Percentiles rank a stretch among this genome's conserved stretches.
phyloP scores from a whole-genome alignment of 164 flowering plant species.

The Euptelea pleiosperma region DNA sequence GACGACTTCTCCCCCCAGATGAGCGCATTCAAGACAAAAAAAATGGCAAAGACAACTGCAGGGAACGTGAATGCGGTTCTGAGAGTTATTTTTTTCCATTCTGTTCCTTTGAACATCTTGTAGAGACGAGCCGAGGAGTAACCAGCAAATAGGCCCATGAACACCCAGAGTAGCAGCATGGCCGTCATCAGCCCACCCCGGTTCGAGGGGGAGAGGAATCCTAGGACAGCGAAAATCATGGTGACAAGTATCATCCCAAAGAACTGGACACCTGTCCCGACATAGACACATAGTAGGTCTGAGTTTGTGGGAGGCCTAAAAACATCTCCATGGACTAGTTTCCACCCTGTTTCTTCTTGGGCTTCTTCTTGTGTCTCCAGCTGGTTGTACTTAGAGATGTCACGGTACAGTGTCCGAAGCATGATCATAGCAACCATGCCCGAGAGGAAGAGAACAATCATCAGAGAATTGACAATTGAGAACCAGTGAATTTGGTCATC shows the following conservation, averaged over 20 bases:
- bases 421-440: slow-evolving; percentile 95
- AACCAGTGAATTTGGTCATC: slow-evolving; percentile 93
- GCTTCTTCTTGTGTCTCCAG: slow-evolving; percentile 93
- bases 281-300: slow-evolving; percentile 79
- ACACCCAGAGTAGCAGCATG: slow-evolving; percentile 84
- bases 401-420: slow-evolving; percentile 83
- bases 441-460: slow-evolving; percentile 88
- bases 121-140: slow-evolving; percentile 78
- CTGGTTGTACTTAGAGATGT: slow-evolving; percentile 86
- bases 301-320: slow-evolving; percentile 78
- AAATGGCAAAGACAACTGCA: slow-evolving; percentile 48
- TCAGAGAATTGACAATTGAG: slow-evolving; percentile 81
- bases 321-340: slow-evolving; percentile 90
- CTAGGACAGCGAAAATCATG: slow-evolving; percentile 83
- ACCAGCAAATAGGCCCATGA: slow-evolving; percentile 93
- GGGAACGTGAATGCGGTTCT: slow-evolving; percentile 83
- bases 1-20: slow-evolving; percentile 86
- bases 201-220: slow-evolving; percentile 86
- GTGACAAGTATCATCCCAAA: slow-evolving; percentile 84
- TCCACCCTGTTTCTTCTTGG: slow-evolving; percentile 96
- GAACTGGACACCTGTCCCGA: slow-evolving; percentile 89
- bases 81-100: slow-evolving; percentile 78
- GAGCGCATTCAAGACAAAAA: slow-evolving; percentile 76
- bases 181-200: slow-evolving; percentile 88
- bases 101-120: slow-evolving; percentile 86